A percentile compares a stretch with the other conserved stretches of the same genome.
phyloP scores from a whole-genome alignment of 306 rosid species.

The Trifolium pratense region DNA sequence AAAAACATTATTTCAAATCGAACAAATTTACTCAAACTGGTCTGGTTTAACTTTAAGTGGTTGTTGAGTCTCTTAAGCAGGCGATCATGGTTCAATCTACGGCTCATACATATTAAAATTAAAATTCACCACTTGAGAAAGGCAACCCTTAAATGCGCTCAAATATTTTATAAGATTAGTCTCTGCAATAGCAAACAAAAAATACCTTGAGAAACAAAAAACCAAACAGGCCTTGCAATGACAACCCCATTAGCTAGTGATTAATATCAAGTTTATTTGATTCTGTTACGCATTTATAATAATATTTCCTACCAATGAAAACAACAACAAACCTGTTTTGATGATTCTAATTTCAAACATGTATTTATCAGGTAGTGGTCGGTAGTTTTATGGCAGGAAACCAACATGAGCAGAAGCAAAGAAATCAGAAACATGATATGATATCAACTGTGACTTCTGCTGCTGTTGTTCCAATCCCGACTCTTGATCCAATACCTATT shows the following conservation, averaged over 20 bases:
- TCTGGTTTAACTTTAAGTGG: not conserved
- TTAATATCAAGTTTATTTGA: not conserved
- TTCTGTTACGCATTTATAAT: not conserved
- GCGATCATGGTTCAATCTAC: not conserved
- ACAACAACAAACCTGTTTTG: no score
- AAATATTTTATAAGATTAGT: not conserved
- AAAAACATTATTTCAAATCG: not conserved
- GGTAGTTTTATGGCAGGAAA: slow-evolving; percentile 96
- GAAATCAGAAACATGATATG: slow-evolving; percentile 72
- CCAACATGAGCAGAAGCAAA: slow-evolving; percentile 85
- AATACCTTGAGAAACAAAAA: not conserved
- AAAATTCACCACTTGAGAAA: not conserved
- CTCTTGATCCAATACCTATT: slow-evolving; percentile 65
- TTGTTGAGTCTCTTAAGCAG: not conserved
- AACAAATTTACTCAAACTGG: not conserved
- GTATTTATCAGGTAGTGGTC: slow-evolving; percentile 72
- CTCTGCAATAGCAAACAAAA: not conserved
- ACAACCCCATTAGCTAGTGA: slow-evolving; percentile 19
- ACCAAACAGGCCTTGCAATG: not conserved
- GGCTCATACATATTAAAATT: not conserved
- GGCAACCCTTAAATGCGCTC: not conserved
- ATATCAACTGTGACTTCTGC: slow-evolving; percentile 53
- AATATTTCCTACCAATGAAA: no score
- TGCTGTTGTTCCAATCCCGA: slow-evolving; percentile 63
- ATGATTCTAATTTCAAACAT: slow-evolving; percentile 21